phyloP scores from a whole-genome alignment of 352 stramenopile genomes.

The Elongisporangium senticosum region DNA sequence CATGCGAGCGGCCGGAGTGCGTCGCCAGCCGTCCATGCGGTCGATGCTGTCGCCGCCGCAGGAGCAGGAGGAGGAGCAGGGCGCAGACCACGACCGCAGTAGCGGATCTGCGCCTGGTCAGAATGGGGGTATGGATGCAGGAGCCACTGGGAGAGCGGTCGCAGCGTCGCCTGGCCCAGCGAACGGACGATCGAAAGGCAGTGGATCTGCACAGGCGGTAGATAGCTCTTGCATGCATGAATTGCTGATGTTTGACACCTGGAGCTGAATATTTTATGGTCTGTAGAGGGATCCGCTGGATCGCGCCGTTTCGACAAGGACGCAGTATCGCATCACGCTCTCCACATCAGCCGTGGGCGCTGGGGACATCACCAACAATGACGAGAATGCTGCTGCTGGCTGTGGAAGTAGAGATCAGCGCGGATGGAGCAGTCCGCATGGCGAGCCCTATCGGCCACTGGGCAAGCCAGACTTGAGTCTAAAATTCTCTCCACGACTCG shows the following conservation, averaged over 20 bases:
- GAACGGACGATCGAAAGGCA: neutral
- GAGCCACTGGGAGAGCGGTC: neutral
- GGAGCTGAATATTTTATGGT: neutral
- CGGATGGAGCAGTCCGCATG: constrained; percentile 68
- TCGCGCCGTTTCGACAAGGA: constrained; percentile 46
- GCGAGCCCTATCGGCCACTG: constrained; percentile 61
- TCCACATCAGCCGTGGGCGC: constrained; percentile 1
- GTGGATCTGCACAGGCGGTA: neutral
- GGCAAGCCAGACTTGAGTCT: constrained; percentile 61
- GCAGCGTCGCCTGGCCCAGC: neutral
- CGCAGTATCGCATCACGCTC: constrained; percentile 48
- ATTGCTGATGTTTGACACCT: neutral
- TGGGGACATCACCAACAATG: neutral
- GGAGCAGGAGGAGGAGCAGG: neutral
- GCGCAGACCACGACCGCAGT: neutral
- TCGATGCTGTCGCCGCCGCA: neutral
- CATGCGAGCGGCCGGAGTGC: neutral
- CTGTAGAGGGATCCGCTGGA: constrained; percentile 14
- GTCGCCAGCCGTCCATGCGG: neutral
- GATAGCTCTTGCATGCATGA: neutral
- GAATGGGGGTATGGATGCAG: neutral
- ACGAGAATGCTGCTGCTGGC: neutral
- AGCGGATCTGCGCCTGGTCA: neutral
- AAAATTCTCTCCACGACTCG: constrained; percentile 55
- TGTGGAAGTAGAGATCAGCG: constrained; percentile 11